Evolutionary conservation across 2,329 filamentous ascomycete species (phyloP), one percentile per base, ranked within the genome.

Genomic region (Colletotrichum sp.): DNA sequence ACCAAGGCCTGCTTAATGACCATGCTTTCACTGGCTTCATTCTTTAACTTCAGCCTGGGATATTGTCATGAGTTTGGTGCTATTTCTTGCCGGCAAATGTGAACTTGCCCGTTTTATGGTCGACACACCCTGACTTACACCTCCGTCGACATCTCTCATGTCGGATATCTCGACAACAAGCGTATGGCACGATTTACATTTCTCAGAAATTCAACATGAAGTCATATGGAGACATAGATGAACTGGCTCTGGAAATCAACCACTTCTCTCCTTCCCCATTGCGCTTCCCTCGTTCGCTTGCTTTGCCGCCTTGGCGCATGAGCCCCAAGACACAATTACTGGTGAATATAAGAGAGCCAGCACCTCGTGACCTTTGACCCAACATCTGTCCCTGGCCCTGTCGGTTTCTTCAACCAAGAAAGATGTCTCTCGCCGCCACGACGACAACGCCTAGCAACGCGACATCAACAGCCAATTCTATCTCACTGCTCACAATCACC

Each of bases 301-400:
- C 49, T 49, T 67, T 60, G 62, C 69, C 69, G 32, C 52, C 62
- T 72, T 67, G 62, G 62, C 62, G 52, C 69, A 60, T 60, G 12
- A 67, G 1, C 34, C 7, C 21, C 32, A 21, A 59, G 5, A 34
- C 12, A 55, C 5, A n/a, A 18, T 49, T 26, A 44, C 26, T 32
- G 18, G 32, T 30, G 24, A n/a, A 49, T 60, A 67, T 72, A 49
- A 67, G 34, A 72, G 34, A 49, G n/a, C 10, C 55, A 67, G 10
- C 62, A 34, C 52, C 26, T 60, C 57, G 57, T 13, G 34, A 28
- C 63, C 7, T n/a, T 24, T 18, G n/a, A 3, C n/a, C 5, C 32
- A 18, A 15, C 13, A 3, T 49, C 5, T 21, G 28, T n/a, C 6
- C 8, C 34, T 28, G 3, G n/a, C 18, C 8, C 66, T 13, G 30